Evolutionary conservation across 2,329 filamentous ascomycete genomes (phyloP), one percentile per base, ranked within the genome.

Genomic region (Torrubiella hemipterigena): DNA sequence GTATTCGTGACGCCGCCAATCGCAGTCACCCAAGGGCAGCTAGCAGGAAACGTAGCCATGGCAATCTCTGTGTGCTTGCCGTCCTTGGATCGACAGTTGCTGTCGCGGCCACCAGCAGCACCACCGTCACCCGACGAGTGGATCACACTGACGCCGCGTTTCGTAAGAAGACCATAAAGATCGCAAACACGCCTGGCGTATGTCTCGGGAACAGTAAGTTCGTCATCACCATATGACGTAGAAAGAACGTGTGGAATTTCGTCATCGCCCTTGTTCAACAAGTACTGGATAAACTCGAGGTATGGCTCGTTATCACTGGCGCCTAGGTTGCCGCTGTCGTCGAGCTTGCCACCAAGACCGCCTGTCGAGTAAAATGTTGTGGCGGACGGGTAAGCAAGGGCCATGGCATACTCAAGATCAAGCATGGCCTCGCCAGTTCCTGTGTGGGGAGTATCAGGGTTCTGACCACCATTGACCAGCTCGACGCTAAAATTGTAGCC

Each of bases 11-110:
- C 75, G 4, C 64, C 51, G 26, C 48, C 55, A 14, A 54, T 49
- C 3, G 42, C 33, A 6, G 52, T 51, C 14, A 53, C 44, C 33
- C 48, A 56, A 2, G 56, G 57, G 37, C 56, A 59, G 23, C 31
- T 55, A 1, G 64, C 57, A 0, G 73, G 73, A 55, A 77, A 77
- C 13, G 50, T 50, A 1, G 71, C 63, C 3, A 67, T 47, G 51
- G 76, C 77, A 10, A 57, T 55, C 6, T 58, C 58, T 1, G 56
- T 67, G 40, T 72, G 66, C 35, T 59, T 65, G 22, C 70, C 73
- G 33, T 75, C 68, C 42, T 72, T 73, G 39, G 59, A 59, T 27
- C 61, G 43, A 46, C 71, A 77, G 8, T 33, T 30, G 5, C 32
- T 31, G 0, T 14, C 6, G 2, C 22, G 21, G 17, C 29, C 29